Evolutionary conservation across 176 grass and related monocot genomes (phyloP), one percentile per base, ranked within the genome.

Genomic region (Bothriochloa decipiens): DNA sequence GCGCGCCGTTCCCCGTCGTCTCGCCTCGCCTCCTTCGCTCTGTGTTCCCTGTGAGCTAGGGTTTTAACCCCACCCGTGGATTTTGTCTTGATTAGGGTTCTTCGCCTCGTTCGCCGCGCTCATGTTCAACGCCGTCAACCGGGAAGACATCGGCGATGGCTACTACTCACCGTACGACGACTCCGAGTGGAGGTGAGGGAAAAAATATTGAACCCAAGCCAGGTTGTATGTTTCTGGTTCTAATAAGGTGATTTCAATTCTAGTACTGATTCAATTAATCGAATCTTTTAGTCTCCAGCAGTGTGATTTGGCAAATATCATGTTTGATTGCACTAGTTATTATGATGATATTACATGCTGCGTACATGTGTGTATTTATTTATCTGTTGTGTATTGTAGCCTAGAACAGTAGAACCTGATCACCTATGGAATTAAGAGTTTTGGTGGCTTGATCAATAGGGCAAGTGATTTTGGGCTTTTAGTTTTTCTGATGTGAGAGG

Each of bases 81-180:
- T 66, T 80, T 14, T 75, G 25, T 20, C 22, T 80, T 42, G 1
- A 43, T 74, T 85, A 89, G 87, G 87, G 76, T 36, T 89, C 62
- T 89, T 89, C 50, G 82, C 87, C n/a, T 13, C 82, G 27, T 75
- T 89, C 36, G 87, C 82, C 36, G 87, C 77, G 11, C 76, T 93
- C 81, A 97, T 97, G 95, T 92, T 97, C 88, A 97, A 97, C 74
- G 88, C 86, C 73, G 92, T 97, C 37, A 94, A 81, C 70, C 75
- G 76, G 72, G 92, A 91, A 25, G 90, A 94, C 23, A 85, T 89
- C 81, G 76, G 86, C 47, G 68, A 92, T 53, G 88, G 89, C 27
- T 94, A 91, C 73, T 97, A 92, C 84, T 94, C 92, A 12, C 90
- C 95, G 12, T 85, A 89, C 70, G 87, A 89, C 22, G 70, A 97